Base-by-base conservation (phyloP, 1,284 basidiomycete genomes). In the Ganoderma resinaceum region DNA sequence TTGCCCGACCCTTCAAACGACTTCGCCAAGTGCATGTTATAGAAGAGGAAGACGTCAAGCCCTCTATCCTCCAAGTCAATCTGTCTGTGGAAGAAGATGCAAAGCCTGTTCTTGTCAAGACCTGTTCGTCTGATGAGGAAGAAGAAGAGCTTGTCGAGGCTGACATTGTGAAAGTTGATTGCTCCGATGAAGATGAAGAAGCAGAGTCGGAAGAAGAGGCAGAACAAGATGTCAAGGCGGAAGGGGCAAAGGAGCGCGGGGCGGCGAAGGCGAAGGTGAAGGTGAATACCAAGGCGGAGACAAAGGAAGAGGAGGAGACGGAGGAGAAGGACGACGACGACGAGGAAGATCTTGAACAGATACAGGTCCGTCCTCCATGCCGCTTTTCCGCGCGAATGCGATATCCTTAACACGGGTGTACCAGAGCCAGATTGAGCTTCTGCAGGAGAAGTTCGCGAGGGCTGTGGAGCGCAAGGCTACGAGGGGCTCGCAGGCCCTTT, bases 351-450 rank as follows among this genome's bases (percentile, higher is more conserved):
- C 38, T 43, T 35, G 59, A 57, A 20, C 26, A 42, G 14, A 49
- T 66, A 11, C 59, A 66, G 64, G 64, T 65, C 16, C 31, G 58
- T 35, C 42, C 31, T 26, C 11, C 1, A 9, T 55, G 52, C 16
- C 23, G 29, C 29, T 49, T 49, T 26, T 49, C 12, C n/a, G 11
- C 46, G 14, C 20, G 23, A 26, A 49, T 49, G 46, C 9, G 1
- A 49, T 5, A 11, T 26, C 33, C 20, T n/a, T 65, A 16, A 61
- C 26, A 16, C 4, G 31, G 16, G 20, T 43, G 11, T 18, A 26
- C 11, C 42, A 65, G 65, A 53, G 59, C 26, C 65, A 66, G 60
- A 55, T 66, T 23, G 43, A 62, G 37, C 12, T 18, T 23, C 52
- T 63, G 23, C 62, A 42, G 37, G 31, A 42, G 35, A 46, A 49